Conservation (phyloP, 1,284 basidiomycete genomes). For the Vanrija pseudolonga region DNA sequence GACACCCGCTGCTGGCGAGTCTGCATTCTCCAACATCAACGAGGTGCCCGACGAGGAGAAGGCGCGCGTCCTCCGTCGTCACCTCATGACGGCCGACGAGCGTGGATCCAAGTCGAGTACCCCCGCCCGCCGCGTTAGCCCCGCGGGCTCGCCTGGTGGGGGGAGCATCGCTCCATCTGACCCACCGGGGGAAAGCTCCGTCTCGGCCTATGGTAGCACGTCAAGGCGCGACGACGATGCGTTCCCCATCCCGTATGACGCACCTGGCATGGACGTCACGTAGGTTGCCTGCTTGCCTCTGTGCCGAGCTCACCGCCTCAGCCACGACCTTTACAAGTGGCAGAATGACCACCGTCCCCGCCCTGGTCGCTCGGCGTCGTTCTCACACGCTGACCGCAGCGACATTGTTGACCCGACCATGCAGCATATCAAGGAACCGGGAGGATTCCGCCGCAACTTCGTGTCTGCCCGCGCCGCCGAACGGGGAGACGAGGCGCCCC, state of each 20-base stretch:
- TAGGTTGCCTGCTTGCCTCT: slow-evolving; percentile 52
- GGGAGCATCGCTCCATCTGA: slow-evolving; percentile 3
- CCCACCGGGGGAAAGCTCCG: slow-evolving; percentile 7
- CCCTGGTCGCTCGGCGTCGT: slow-evolving; percentile 61
- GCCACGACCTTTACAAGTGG: slow-evolving; percentile 94
- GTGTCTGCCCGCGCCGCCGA: slow-evolving; percentile 66
- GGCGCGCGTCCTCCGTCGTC: slow-evolving; percentile 69
- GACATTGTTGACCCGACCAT: slow-evolving; percentile 62
- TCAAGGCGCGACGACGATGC: slow-evolving; percentile 55
- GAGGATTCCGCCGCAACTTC: slow-evolving; percentile 87
- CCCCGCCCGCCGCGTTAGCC: neutral
- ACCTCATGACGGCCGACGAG: slow-evolving; percentile 73
- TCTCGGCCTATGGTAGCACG: slow-evolving; percentile 13
- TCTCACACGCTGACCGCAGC: slow-evolving; percentile 59
- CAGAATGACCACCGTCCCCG: slow-evolving; percentile 67
- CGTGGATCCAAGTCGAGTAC: slow-evolving; percentile 45
- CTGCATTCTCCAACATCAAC: slow-evolving; percentile 35
- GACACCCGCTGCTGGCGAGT: slow-evolving; percentile 15
- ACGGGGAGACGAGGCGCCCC: slow-evolving; percentile 61
- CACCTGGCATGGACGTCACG: slow-evolving; percentile 84
- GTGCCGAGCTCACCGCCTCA: slow-evolving; percentile 35
- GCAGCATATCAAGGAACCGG: slow-evolving; percentile 86
- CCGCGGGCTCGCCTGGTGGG: slow-evolving; percentile 5
- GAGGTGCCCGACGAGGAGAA: slow-evolving; percentile 68
- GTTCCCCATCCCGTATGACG: slow-evolving; percentile 79